Conservation (phyloP, 2,329 filamentous ascomycete genomes). For the Scleromitrula shiraiana region DNA sequence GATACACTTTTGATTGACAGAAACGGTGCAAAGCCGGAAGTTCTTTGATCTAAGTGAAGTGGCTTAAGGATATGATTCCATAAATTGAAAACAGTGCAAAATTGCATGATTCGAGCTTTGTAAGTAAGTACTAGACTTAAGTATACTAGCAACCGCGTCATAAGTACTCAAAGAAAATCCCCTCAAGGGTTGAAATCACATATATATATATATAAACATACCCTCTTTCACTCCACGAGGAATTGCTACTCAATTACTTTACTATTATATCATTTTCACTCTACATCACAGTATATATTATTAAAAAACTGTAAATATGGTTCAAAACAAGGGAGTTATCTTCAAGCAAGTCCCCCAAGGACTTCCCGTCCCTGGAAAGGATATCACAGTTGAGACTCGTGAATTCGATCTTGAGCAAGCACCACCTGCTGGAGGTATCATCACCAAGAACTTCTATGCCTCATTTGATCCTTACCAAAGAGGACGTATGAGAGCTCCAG, state of each 20-base stretch:
- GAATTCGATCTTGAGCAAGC: constrained; percentile 57
- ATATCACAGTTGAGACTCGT: constrained; percentile 59
- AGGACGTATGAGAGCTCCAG: constrained; percentile 62
- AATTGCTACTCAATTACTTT: neutral
- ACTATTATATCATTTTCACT: neutral
- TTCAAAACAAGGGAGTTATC: constrained; percentile 65
- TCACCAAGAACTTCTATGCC: constrained; percentile 58
- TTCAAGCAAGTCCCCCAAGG: constrained; percentile 63
- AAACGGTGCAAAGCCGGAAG: too few species aligned
- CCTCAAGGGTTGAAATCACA: neutral
- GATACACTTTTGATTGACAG: too few species aligned
- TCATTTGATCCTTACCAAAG: constrained; percentile 80
- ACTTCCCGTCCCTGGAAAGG: constrained; percentile 60
- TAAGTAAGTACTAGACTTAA: too few species aligned
- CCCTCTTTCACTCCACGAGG: neutral
- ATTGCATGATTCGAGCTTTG: constrained; percentile 3
- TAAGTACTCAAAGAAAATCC: neutral
- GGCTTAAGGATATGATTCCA: too few species aligned
- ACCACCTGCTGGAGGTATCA: constrained; percentile 57
- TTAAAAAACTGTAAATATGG: constrained; percentile 28
- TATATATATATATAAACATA: neutral
- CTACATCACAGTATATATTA: neutral
- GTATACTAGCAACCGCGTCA: constrained; percentile 1
- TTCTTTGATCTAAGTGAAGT: too few species aligned
- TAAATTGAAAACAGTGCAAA: too few species aligned